These are phyloP conservation scores for Inga oerstediana DNA, from an alignment of 306 rosid genomes.

Conservation along the genomic window DNA sequence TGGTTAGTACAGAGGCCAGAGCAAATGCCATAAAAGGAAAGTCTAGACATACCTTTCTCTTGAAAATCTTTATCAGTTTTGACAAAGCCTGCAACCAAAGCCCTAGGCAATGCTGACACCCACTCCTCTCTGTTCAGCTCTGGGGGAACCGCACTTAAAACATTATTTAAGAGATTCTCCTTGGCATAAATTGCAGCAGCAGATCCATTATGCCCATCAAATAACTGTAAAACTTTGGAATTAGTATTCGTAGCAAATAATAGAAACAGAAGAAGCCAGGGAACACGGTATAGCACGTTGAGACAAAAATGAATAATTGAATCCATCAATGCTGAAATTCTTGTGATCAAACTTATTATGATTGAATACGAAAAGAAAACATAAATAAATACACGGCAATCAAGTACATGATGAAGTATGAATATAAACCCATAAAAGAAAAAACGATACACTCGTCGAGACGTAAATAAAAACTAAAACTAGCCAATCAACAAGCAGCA, in stretches of 20 bases:
- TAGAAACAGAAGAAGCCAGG: not conserved
- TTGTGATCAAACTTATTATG: conserved; percentile 3
- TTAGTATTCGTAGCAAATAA: conserved; percentile 39
- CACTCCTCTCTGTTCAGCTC: conserved; percentile 97
- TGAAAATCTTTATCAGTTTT: conserved; percentile 96
- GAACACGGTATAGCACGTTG: not conserved
- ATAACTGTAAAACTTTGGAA: conserved; percentile 64
- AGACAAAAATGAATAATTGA: conserved; percentile 4
- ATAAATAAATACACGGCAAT: not conserved
- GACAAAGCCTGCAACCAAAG: conserved; percentile 97
- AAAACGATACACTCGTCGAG: not conserved
- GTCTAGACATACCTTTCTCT: conserved; percentile 59
- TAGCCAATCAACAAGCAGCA: conserved; percentile 15
- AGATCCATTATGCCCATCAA: conserved; percentile 99
- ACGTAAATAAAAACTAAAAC: conserved; percentile 7
- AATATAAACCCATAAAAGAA: not conserved
- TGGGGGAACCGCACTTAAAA: conserved; percentile 76
- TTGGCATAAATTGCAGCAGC: conserved; percentile 95
- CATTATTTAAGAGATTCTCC: conserved; percentile 88
- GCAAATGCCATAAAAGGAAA: conserved; percentile 20
- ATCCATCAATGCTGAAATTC: not conserved
- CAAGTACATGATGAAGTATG: not conserved
- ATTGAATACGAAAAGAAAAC: conserved; percentile 12
- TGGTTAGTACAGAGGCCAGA: conserved; percentile 10
- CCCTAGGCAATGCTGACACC: conserved; percentile 95